Conservation (phyloP, 495 filamentous ascomycete species). For the Pyrenula massariospora region DNA sequence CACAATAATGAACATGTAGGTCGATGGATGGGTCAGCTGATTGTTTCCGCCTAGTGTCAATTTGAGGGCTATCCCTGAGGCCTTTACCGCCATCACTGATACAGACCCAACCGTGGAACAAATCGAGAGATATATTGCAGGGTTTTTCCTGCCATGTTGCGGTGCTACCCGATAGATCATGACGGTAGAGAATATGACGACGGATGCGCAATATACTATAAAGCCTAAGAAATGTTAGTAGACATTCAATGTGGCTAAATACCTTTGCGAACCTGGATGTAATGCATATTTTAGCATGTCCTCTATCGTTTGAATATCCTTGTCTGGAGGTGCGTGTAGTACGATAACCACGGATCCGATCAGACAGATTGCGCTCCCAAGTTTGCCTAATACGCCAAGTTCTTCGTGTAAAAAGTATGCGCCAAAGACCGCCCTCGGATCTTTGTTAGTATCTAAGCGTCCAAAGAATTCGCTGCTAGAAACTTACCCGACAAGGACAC, state of each 20-base stretch:
- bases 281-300: slow-evolving; percentile 81
- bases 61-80: slow-evolving; percentile 93
- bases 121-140: slow-evolving; percentile 89
- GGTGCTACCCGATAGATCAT: slow-evolving; percentile 97
- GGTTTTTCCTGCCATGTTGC: slow-evolving; percentile 82
- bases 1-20: slow-evolving; percentile 93
- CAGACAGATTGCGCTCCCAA: slow-evolving; percentile 92
- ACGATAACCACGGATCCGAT: slow-evolving; percentile 97
- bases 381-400: slow-evolving; percentile 77
- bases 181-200: slow-evolving; percentile 69
- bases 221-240: slow-evolving; percentile 47
- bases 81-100: slow-evolving; percentile 97
- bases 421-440: slow-evolving; percentile 69
- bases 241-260: slow-evolving; percentile 15
- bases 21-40: slow-evolving; percentile 86
- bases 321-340: slow-evolving; percentile 88
- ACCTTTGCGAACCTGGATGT: slow-evolving; percentile 56
- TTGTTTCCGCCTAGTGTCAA: slow-evolving; percentile 84
- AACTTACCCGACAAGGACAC: slow-evolving; percentile 76
- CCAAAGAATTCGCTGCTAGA: too few species aligned
- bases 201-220: slow-evolving; percentile 64
- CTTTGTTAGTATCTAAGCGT: slow-evolving; percentile 17
- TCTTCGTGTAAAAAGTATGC: slow-evolving; percentile 88
- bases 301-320: slow-evolving; percentile 77
- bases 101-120: slow-evolving; percentile 94